Percentiles rank a stretch among this genome's conserved stretches.
phyloP scores from a whole-genome alignment of 169 alveolate genomes.

The Eimeria falciformis region DNA sequence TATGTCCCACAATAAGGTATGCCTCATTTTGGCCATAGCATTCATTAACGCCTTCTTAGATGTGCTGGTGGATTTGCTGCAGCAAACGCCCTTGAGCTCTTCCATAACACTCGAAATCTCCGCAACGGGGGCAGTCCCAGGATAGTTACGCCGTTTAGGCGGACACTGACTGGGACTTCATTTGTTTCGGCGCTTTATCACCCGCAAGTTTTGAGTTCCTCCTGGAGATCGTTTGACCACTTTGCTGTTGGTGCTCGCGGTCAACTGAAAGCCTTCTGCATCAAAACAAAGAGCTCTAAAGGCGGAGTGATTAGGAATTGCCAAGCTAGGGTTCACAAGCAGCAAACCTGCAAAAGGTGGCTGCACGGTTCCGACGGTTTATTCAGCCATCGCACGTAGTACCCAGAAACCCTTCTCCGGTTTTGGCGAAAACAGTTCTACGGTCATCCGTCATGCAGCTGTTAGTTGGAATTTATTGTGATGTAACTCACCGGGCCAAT shows the following conservation, averaged over 20 bases:
- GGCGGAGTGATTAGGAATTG: neutral
- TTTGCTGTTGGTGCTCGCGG: conserved; percentile 70
- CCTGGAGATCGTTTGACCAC: conserved; percentile 52
- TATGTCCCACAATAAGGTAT: neutral
- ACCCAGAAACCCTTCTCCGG: too few species aligned
- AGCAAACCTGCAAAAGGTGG: too few species aligned
- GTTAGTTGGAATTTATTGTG: too few species aligned
- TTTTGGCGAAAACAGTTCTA: too few species aligned
- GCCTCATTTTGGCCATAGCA: neutral
- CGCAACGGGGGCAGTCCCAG: too few species aligned
- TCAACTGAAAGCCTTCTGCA: conserved; percentile 75
- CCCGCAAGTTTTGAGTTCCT: conserved; percentile 3
- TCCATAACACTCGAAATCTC: neutral
- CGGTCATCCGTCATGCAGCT: too few species aligned
- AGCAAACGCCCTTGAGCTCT: conserved; percentile 4
- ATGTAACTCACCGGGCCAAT: conserved; percentile 61
- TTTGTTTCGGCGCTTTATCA: conserved; percentile 47
- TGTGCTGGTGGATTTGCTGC: conserved; percentile 43
- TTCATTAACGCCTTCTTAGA: neutral
- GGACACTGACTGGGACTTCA: neutral
- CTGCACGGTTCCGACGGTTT: too few species aligned
- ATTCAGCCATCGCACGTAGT: too few species aligned
- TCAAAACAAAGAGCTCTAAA: neutral
- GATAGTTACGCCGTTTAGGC: neutral
- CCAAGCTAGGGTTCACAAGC: neutral